A percentile compares a stretch with the other conserved stretches of the same genome.
These are phyloP conservation scores for Suhomyces atakaporum DNA, from an alignment of 1,139 yeast species.

Conservation along the genomic window DNA sequence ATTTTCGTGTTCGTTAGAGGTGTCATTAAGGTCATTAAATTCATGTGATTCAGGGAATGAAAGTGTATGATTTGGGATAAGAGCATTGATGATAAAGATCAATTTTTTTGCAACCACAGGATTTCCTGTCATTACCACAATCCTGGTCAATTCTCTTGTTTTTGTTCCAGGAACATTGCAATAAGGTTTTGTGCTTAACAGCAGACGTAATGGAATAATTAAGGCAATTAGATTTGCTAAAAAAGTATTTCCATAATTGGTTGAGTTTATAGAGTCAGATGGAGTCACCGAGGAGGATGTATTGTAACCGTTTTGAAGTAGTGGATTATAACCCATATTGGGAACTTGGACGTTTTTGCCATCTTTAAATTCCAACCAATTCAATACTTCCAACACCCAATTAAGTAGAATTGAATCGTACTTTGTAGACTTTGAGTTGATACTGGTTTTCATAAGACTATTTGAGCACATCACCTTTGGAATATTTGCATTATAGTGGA, in stretches of 20 bases:
- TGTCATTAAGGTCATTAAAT: constrained; percentile 2
- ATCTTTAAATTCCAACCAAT: constrained; percentile 65
- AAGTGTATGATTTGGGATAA: constrained; percentile 19
- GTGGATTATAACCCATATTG: constrained; percentile 11
- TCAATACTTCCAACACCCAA: constrained; percentile 59
- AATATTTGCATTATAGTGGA: constrained; percentile 44
- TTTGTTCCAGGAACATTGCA: constrained; percentile 17
- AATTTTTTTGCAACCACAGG: constrained; percentile 63
- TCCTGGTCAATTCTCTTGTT: constrained; percentile 41
- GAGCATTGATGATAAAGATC: constrained; percentile 54
- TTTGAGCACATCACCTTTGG: constrained; percentile 49
- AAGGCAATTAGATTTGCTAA: constrained; percentile 50
- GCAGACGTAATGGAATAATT: constrained; percentile 39
- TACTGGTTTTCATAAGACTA: constrained; percentile 30
- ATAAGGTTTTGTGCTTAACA: constrained; percentile 38
- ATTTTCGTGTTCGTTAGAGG: background rate
- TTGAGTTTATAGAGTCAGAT: constrained; percentile 4
- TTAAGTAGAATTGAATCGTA: constrained; percentile 31
- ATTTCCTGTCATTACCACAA: constrained; percentile 61
- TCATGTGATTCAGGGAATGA: constrained; percentile 1
- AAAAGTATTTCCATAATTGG: constrained; percentile 28
- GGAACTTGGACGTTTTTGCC: constrained; percentile 29
- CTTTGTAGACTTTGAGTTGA: constrained; percentile 4
- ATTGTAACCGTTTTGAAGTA: constrained; percentile 6
- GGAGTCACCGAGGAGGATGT: constrained; percentile 5